Evolutionary conservation across 768 basidiomycete genomes (phyloP).

Genomic region (Macrolepiota dolichaula): DNA sequence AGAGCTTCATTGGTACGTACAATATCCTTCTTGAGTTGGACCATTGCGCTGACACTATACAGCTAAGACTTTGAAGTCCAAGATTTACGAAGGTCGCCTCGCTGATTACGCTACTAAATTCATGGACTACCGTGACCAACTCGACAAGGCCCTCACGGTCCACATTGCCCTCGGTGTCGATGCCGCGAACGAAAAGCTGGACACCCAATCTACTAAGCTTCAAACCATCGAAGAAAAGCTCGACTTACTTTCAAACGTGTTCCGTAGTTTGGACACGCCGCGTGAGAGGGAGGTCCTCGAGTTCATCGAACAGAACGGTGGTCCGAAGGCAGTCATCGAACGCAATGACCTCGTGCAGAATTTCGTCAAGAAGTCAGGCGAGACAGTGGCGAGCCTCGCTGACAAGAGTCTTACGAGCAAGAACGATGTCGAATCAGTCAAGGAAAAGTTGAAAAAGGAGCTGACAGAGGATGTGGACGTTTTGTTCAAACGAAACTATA

Average conservation of each 20-base stretch:
- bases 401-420: conserved; percentile 11
- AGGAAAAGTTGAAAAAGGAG: conserved; percentile 31
- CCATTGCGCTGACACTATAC: background rate
- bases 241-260: conserved; percentile 28
- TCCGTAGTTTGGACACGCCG: conserved; percentile 35
- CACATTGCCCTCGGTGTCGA: conserved; percentile 37
- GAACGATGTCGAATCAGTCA: background rate
- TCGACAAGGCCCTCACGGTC: conserved; percentile 33
- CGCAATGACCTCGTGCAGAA: conserved; percentile 30
- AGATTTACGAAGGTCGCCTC: conserved; percentile 35
- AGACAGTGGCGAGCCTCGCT: conserved; percentile 21
- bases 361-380: conserved; percentile 29
- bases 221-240: conserved; percentile 26
- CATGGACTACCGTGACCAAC: conserved; percentile 27
- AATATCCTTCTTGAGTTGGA: background rate
- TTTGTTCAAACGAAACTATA: conserved; percentile 34
- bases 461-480: conserved; percentile 34
- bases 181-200: conserved; percentile 27
- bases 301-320: conserved; percentile 39
- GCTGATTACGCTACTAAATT: conserved; percentile 30
- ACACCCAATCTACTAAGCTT: conserved; percentile 17
- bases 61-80: conserved; percentile 35
- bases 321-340: conserved; percentile 28
- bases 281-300: conserved; percentile 34
- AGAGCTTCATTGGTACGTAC: conserved; percentile 33